Conservation (phyloP, 116 monocot genomes). For the Trichopus zeylanicus region DNA sequence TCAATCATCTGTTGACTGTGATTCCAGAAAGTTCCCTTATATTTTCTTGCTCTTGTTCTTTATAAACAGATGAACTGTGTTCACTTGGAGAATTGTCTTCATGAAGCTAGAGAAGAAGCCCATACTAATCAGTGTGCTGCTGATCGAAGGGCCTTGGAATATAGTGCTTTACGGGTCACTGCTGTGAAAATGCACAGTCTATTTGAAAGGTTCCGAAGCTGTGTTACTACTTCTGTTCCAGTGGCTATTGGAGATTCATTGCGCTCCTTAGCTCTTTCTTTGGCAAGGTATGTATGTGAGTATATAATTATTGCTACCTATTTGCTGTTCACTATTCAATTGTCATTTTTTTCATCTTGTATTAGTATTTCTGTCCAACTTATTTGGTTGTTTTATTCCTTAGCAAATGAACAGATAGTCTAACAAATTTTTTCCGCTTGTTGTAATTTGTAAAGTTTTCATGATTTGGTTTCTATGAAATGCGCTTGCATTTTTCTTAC, state of each 20-base stretch:
- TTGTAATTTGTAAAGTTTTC: no score
- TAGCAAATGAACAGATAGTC: no score
- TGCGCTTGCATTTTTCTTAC: no score
- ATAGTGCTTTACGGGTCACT: slow-evolving; percentile 61
- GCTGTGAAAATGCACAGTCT: slow-evolving; percentile 70
- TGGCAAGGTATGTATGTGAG: slow-evolving; percentile 55
- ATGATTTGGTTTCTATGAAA: no score
- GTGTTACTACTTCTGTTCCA: slow-evolving; percentile 51
- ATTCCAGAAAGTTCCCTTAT: not conserved
- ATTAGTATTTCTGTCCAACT: no score
- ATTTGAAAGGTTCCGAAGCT: slow-evolving; percentile 85
- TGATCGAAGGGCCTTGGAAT: slow-evolving; percentile 85
- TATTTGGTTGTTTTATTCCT: no score
- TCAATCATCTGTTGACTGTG: no score
- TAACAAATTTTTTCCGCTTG: no score
- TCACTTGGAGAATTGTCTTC: slow-evolving; percentile 90
- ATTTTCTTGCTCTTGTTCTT: not conserved
- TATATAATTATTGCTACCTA: not conserved
- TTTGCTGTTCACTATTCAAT: not conserved
- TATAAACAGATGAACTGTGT: slow-evolving; percentile 83
- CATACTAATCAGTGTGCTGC: slow-evolving; percentile 89
- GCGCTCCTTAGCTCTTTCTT: slow-evolving; percentile 64
- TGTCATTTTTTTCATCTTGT: not conserved
- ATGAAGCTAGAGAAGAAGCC: slow-evolving; percentile 97
- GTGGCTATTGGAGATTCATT: slow-evolving; percentile 73